Evolutionary conservation across 2,329 filamentous ascomycete genomes (phyloP), one percentile per base, ranked within the genome.

Genomic region (Cordyceps cateniannulata): DNA sequence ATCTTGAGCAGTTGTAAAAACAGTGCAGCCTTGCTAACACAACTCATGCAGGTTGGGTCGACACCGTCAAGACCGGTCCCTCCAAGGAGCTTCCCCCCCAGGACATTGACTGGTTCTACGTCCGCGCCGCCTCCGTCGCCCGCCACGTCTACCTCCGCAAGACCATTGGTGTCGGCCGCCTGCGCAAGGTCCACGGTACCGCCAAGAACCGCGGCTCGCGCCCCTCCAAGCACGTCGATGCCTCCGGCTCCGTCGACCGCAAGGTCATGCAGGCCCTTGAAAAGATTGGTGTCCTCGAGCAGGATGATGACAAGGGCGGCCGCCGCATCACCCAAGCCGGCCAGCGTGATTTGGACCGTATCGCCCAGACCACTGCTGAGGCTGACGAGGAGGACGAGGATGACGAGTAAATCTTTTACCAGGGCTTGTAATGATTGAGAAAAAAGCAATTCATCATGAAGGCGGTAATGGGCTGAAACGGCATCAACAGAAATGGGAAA

Each of bases 131-230:
- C 72, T 87, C 93, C 69, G 89, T 99, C 76, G 95, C 95, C 75
- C 92, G 93, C 76, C 93, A 98, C 85, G 88, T 99, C 85, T 99
- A 99, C 86, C 85, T 99, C 79, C 90, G 95, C 84, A 99, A 99
- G 87, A 97, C 93, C 66, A 93, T 99, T 76, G 95, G 95, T 85
- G 91, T 99, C 71, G 95, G 95, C 81, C 92, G 95, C 76, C 88
- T 99, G 72, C 90, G 93, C 80, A 96, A 96, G 85, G 90, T 89
- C 68, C 95, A 99, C 87, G 95, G 92, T 73, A 89, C 86, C 71
- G 89, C 90, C 84, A 97, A 96, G 88, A 99, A 98, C 89, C 92
- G 95, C 72, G 95, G 95, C 73, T 86, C 86, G 71, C 86, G 89
- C 70, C 95, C 95, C 76, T 91, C 87, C 68, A 88, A 96, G 82